Percentiles rank a stretch among this genome's conserved stretches.
Conservation (phyloP, 169 alveolate genomes). For the Babesia microti region DNA sequence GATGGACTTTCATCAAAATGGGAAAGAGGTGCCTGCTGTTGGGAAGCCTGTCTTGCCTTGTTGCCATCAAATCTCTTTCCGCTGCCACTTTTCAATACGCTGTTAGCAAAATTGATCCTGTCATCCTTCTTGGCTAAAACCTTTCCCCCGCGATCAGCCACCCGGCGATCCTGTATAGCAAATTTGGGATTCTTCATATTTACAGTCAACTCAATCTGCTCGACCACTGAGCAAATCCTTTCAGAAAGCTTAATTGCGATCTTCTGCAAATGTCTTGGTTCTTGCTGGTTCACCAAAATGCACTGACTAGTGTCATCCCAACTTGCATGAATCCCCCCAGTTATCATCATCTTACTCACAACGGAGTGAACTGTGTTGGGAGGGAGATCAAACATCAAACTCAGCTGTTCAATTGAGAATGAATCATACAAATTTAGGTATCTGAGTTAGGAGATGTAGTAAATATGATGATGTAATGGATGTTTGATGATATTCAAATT, state of each 20-base stretch:
- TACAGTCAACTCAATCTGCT: slow-evolving; percentile 69
- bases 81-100: too few species aligned
- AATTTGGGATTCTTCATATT: slow-evolving; percentile 77
- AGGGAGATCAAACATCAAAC: slow-evolving; percentile 69
- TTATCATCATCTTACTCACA: slow-evolving; percentile 78
- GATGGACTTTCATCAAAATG: too few species aligned
- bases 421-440: slow-evolving; percentile 70
- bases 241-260: slow-evolving; percentile 68
- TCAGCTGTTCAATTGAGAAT: slow-evolving; percentile 69
- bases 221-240: slow-evolving; percentile 66
- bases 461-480: too few species aligned
- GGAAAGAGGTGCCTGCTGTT: too few species aligned
- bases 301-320: slow-evolving; percentile 81
- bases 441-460: too few species aligned
- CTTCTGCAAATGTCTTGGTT: slow-evolving; percentile 77
- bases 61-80: too few species aligned
- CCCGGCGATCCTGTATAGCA: slow-evolving; percentile 45
- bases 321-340: slow-evolving; percentile 75
- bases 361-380: slow-evolving; percentile 68
- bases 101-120: too few species aligned
- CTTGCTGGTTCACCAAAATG: slow-evolving; percentile 74
- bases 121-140: too few species aligned
- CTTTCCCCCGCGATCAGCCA: too few species aligned
- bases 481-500: too few species aligned
- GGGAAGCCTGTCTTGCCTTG: too few species aligned